Base-by-base conservation (phyloP, 768 basidiomycete genomes). In the Termitomyces sp. region DNA sequence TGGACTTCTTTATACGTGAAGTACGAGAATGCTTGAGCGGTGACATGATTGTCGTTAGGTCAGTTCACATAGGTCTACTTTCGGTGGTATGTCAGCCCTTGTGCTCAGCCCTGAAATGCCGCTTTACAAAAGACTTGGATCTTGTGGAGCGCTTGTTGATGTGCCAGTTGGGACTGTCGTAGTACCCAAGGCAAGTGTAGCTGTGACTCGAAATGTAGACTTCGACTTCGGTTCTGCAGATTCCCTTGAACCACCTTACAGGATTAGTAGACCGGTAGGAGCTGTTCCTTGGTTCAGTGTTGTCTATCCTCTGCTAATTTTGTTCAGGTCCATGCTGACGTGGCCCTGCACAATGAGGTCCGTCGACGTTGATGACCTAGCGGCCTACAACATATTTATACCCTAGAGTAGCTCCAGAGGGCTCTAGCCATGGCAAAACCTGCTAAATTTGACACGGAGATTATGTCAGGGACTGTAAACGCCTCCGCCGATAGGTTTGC, bases 1-100 rank as follows among this genome's bases (percentile, higher is more conserved):
- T 85, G 73, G 91, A 93, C 69, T 93, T 92, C 71, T 90, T 92
- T 67, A 80, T 93, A 21, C 81, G 90, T 59, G 90, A 93, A 71
- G 82, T 80, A 25, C 78, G 89, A 59, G 91, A 91, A 68, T 85
- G 85, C 61, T 68, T 90, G 39, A 76, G 68, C 57, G 90, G 90
- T 16, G 81, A 83, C 66, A 74, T 83, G 74, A 67, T 68, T 56
- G 68, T 81, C 46, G 68, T 83, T 63, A 78, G 81, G 80, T 79
- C 50, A 57, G 70, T 68, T 30, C 37, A 37, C 6, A 37, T 37
- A 57, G 35, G 43, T 52, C 35, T 34, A 21, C 46, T 28, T 5
- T 28, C 49, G 52, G 34, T 59, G 25, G 27, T 17, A 7, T 49
- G 48, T 44, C 47, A 52, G 25, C 50, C 11, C 17, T n/a, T 57